Conservation (phyloP, 345 rosid genomes). For the Boechera retrofracta region DNA sequence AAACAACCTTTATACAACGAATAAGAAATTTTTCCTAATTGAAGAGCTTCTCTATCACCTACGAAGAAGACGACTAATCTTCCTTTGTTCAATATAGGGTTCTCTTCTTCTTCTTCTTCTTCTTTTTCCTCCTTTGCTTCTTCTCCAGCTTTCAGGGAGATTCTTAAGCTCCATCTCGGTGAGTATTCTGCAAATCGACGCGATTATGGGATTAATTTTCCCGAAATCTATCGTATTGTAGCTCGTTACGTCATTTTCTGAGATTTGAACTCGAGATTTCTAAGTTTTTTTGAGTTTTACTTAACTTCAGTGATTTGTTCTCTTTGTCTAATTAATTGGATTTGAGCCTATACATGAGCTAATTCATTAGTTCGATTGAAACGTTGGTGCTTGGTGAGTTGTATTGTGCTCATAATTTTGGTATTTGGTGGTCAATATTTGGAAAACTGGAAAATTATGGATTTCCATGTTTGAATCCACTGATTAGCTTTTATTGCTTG, state of each 20-base stretch:
- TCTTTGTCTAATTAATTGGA: slow-evolving; percentile 9
- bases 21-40: not conserved
- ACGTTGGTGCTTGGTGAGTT: not conserved
- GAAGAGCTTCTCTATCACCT: slow-evolving; percentile 16
- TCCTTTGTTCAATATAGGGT: not conserved
- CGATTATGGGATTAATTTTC: slow-evolving; percentile 11
- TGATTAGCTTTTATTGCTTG: not conserved
- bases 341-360: not conserved
- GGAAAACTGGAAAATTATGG: not conserved
- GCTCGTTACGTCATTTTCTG: slow-evolving; percentile 12
- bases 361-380: not conserved
- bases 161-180: slow-evolving; percentile 17
- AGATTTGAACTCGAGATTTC: slow-evolving; percentile 6
- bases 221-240: not conserved
- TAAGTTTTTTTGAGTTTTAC: not conserved
- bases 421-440: not conserved
- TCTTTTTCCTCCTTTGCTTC: not conserved
- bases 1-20: slow-evolving; percentile 22
- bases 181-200: not conserved
- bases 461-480: not conserved
- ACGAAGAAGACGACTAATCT: slow-evolving; percentile 5
- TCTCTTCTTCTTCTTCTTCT: not conserved
- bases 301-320: not conserved
- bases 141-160: slow-evolving; percentile 15
- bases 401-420: too few species aligned